Evolutionary conservation across 129 eudicot species (phyloP).

Genomic region (Artemisia tridentata): DNA sequence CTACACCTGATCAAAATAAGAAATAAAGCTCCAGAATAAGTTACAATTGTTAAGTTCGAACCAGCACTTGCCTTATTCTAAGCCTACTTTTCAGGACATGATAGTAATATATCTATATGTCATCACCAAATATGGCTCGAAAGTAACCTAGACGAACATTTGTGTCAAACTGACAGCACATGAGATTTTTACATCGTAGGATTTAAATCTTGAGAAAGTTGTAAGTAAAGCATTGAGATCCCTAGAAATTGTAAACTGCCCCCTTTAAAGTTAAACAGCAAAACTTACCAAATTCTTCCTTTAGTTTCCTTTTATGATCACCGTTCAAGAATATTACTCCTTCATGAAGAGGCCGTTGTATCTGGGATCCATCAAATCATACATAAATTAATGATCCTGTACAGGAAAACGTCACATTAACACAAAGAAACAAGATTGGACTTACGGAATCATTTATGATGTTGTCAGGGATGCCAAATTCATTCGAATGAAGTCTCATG

Average conservation of each 20-base stretch:
- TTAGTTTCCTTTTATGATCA: slow-evolving; percentile 70
- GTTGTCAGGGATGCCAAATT: slow-evolving; percentile 47
- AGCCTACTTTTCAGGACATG: neutral
- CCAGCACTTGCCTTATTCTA: neutral
- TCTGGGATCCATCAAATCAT: slow-evolving; percentile 26
- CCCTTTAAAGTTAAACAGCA: neutral
- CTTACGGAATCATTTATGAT: slow-evolving; percentile 45
- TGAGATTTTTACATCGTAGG: neutral
- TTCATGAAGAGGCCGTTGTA: slow-evolving; percentile 51
- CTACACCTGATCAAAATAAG: slow-evolving; percentile 58
- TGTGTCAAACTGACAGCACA: slow-evolving; percentile 3
- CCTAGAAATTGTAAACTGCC: neutral
- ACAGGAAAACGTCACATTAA: slow-evolving; percentile 1
- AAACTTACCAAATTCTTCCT: slow-evolving; percentile 84
- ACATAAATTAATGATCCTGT: slow-evolving; percentile 6
- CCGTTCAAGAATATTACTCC: slow-evolving; percentile 53
- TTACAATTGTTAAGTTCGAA: neutral
- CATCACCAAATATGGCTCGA: slow-evolving; percentile 6
- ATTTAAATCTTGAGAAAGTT: neutral
- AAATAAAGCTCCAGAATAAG: neutral
- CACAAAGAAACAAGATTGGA: slow-evolving; percentile 1
- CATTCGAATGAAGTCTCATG: slow-evolving; percentile 50
- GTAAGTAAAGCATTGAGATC: neutral
- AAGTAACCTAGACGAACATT: slow-evolving; percentile 2
- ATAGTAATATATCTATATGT: neutral